phyloP scores from a whole-genome alignment of 176 grass and related monocot species.

The Chrysopogon serrulatus region DNA sequence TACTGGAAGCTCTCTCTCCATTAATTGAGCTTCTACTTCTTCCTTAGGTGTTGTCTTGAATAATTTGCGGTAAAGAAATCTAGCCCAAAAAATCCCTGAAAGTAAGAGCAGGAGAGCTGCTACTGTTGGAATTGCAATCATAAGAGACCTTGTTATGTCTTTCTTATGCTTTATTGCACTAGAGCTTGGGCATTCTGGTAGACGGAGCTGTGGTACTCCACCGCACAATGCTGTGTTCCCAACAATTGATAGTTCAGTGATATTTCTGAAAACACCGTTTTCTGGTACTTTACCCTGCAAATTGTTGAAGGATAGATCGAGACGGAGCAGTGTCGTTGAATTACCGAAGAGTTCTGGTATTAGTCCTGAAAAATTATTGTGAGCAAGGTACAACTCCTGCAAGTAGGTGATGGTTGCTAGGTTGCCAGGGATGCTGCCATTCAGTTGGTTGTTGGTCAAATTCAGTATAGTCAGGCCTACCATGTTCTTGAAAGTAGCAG shows the following conservation, averaged over 20 bases:
- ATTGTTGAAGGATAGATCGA: slow-evolving; percentile 37
- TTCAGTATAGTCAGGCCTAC: slow-evolving; percentile 20
- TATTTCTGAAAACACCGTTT: slow-evolving; percentile 29
- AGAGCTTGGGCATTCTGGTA: not conserved
- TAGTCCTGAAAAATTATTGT: too few relatives aligned
- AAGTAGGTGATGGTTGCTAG: not conserved
- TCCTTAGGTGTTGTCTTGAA: not conserved
- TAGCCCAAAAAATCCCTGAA: not conserved
- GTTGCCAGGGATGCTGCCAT: not conserved
- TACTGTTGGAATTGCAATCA: not conserved
- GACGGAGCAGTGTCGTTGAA: not conserved
- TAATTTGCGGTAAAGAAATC: not conserved
- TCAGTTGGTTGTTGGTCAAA: slow-evolving; percentile 10
- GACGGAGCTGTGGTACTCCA: slow-evolving; percentile 14
- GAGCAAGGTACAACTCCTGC: slow-evolving; percentile 13
- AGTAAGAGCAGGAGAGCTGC: not conserved
- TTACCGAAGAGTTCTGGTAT: slow-evolving; percentile 6
- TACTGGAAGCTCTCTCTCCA: not conserved
- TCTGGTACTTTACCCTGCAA: slow-evolving; percentile 28
- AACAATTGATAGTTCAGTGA: slow-evolving; percentile 13
- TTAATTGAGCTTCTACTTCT: not conserved
- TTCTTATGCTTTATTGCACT: not conserved
- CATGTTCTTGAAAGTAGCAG: slow-evolving; percentile 2
- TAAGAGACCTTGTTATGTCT: not conserved
- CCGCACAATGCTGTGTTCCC: slow-evolving; percentile 15